Base-by-base conservation (phyloP, 73 alveolate genomes). In the Tetrahymena malaccensis region DNA sequence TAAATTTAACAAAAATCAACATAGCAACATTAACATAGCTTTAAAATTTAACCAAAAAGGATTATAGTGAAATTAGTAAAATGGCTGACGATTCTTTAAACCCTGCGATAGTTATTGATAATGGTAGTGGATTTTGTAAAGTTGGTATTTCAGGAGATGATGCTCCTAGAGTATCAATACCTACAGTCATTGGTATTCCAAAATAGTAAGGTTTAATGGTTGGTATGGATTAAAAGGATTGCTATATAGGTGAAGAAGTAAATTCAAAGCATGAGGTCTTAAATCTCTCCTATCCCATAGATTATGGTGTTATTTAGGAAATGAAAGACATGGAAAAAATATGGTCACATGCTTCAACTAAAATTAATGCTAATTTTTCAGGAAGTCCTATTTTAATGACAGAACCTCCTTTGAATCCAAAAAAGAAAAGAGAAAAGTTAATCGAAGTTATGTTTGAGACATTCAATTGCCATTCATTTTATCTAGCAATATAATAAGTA, bases 121-220 rank as follows among this genome's bases (percentile, higher is more conserved):
- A 99, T 95, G 99, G 99, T 70, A 98, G 99, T 27, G 99, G 99
- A 15, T 96, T 97, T 96, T 96, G 99, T 97, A 99, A 98, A 96
- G 99, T 99, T 10, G 99, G 99, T 85, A 98, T 98, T 95, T 97
- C 99, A 43, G 99, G 99, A 15, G 99, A 99, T 93, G 99, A 99
- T 40, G 98, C 98, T 19, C 99, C 99, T 25, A 94, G 99, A n/a
- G 97, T 98, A 35, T 98, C 97, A 17, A 97, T 98, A 56, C 99
- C 99, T 50, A 97, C 99, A 27, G 96, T 99, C 27, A 96, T 98
- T 83, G 99, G 99, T 19, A 96, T 97, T 34, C 99, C 99, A 12
- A 98, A 98, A 94, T 85, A 94, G 55, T 96, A 93, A 70, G 98
- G 97, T 22, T 50, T 97, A 50, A 93, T 98, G 94, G 96, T 96